Evolutionary conservation across 2,329 filamentous ascomycete genomes (phyloP).

Genomic region (Graphiopsis chlorocephala): DNA sequence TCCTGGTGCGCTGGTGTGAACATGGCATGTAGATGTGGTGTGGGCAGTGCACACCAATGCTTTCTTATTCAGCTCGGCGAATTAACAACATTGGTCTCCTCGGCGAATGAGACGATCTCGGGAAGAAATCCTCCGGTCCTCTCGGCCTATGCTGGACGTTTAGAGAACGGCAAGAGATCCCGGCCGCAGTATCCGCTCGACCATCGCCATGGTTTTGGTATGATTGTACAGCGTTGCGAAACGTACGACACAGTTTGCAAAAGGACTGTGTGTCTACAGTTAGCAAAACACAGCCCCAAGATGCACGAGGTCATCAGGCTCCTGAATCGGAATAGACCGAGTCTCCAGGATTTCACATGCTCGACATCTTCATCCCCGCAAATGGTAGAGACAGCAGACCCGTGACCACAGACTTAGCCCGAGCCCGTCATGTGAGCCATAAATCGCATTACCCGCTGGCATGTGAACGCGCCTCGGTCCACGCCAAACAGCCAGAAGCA

Average conservation of each 20-base stretch:
- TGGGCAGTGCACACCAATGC: neutral
- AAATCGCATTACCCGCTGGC: constrained; percentile 8
- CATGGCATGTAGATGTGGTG: neutral
- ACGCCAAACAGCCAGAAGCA: neutral
- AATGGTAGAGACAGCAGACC: neutral
- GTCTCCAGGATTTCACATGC: constrained; percentile 13
- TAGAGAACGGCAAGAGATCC: neutral
- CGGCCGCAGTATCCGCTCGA: neutral
- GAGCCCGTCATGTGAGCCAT: constrained; percentile 14
- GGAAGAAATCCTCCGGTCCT: neutral
- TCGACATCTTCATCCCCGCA: constrained; percentile 10
- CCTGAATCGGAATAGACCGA: constrained; percentile 9
- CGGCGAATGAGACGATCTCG: constrained; percentile 2
- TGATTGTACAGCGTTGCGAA: neutral
- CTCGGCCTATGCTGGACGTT: neutral
- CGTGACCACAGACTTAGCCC: neutral
- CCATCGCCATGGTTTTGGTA: neutral
- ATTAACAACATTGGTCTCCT: neutral
- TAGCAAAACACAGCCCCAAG: neutral
- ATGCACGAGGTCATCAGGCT: constrained; percentile 3
- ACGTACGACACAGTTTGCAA: neutral
- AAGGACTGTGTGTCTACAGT: neutral
- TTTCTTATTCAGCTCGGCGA: neutral
- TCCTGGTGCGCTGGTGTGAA: neutral
- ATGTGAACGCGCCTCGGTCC: constrained; percentile 8